phyloP scores from a whole-genome alignment of 176 grass and related monocot genomes.

The Cenchrus purpureus region DNA sequence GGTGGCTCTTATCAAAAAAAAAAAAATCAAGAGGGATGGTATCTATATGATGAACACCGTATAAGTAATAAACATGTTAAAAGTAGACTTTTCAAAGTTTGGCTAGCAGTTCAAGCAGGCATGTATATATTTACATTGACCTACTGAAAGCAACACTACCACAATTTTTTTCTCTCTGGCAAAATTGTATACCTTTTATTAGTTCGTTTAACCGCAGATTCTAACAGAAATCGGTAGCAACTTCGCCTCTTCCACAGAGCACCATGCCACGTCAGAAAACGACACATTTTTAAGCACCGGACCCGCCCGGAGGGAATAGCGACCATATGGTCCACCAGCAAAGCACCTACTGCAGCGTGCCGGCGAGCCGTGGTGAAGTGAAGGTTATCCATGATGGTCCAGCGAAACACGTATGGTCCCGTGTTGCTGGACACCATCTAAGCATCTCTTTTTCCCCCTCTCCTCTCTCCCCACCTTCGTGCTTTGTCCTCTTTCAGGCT shows the following conservation, averaged over 20 bases:
- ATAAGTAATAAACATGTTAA: neutral
- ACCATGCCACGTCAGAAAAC: neutral
- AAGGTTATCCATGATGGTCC: constrained; percentile 37
- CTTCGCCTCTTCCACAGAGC: neutral
- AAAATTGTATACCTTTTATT: neutral
- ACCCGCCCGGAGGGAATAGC: neutral
- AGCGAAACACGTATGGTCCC: constrained; percentile 44
- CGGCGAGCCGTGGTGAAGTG: constrained; percentile 20
- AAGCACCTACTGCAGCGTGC: constrained; percentile 16
- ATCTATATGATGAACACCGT: too few relatives aligned
- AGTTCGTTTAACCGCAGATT: neutral
- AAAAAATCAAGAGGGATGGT: neutral
- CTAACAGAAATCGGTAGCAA: neutral
- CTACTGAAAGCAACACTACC: neutral
- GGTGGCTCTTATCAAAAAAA: too few relatives aligned
- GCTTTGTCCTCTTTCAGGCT: constrained; percentile 49
- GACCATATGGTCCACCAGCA: constrained; percentile 4
- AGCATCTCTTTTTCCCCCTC: neutral
- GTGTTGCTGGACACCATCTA: constrained; percentile 33
- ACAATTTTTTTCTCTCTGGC: neutral
- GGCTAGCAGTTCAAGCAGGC: neutral
- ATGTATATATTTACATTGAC: neutral
- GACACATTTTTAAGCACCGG: neutral
- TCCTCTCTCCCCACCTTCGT: neutral
- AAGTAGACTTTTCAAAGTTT: neutral